Evolutionary conservation across 2,329 filamentous ascomycete genomes (phyloP).

Genomic region (Elsinoe arachidis): DNA sequence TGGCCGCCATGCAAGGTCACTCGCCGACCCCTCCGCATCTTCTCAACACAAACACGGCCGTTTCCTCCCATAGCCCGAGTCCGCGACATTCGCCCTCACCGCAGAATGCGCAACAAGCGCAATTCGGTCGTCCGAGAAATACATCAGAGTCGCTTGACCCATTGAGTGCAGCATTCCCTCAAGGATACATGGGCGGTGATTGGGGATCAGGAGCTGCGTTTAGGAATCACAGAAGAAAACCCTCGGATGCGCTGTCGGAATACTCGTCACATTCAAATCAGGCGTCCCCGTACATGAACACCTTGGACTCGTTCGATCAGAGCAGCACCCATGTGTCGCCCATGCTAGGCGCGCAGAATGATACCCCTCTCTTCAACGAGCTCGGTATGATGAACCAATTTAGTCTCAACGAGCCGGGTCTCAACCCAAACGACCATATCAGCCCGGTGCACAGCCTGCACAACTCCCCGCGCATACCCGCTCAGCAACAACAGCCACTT

Average conservation of each 20-base stretch:
- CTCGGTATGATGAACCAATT: conserved; percentile 65
- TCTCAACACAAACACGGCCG: conserved; percentile 44
- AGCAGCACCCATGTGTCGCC: conserved; percentile 63
- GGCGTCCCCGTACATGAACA: conserved; percentile 71
- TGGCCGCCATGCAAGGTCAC: conserved; percentile 41
- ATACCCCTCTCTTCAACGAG: conserved; percentile 65
- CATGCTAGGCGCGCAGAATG: conserved; percentile 62
- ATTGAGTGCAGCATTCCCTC: conserved; percentile 49
- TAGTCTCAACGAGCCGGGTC: conserved; percentile 61
- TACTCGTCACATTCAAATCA: conserved; percentile 67
- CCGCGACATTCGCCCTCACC: conserved; percentile 46
- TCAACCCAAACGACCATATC: conserved; percentile 32
- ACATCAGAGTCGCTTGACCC: conserved; percentile 50
- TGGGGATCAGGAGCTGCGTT: conserved; percentile 57
- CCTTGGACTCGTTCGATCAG: conserved; percentile 71
- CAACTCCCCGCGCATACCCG: conserved; percentile 57
- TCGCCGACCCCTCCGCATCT: conserved; percentile 49
- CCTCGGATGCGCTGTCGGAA: conserved; percentile 81
- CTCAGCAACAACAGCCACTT: conserved; percentile 41
- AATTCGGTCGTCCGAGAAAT: conserved; percentile 50
- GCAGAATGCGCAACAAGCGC: conserved; percentile 44
- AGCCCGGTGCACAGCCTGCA: conserved; percentile 67
- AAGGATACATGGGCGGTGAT: conserved; percentile 38
- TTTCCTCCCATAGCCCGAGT: conserved; percentile 46
- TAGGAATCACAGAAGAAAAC: conserved; percentile 70